phyloP scores from a whole-genome alignment of 164 flowering plant genomes.

The Vitis cinerea region DNA sequence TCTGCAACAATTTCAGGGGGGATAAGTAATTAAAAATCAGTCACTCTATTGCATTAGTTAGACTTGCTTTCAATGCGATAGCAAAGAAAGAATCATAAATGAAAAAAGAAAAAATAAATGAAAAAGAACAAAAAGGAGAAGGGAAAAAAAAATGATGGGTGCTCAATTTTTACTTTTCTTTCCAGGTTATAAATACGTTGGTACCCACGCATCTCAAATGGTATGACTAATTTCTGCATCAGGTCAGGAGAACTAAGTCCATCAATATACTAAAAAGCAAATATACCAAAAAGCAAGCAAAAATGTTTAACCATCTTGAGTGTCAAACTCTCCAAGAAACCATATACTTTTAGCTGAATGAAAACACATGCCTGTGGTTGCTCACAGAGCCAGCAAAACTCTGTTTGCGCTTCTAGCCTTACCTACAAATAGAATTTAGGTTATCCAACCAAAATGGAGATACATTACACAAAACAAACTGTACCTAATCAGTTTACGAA shows the following conservation, averaged over 20 bases:
- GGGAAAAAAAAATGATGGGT: neutral
- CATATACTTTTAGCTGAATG: neutral
- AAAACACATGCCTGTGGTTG: conserved; percentile 65
- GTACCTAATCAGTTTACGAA: neutral
- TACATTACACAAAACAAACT: neutral
- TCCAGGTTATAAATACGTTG: conserved; percentile 87
- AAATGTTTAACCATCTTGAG: too few relatives aligned
- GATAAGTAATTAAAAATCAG: too few relatives aligned
- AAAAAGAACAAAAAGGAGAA: too few relatives aligned
- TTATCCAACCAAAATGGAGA: too few relatives aligned
- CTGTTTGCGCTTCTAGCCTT: conserved; percentile 82
- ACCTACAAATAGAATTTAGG: conserved; percentile 34
- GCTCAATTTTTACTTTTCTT: conserved; percentile 50
- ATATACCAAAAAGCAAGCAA: neutral
- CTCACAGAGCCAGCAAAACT: conserved; percentile 92
- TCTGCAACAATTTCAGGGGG: conserved; percentile 24
- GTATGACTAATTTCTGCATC: conserved; percentile 66
- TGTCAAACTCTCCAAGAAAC: too few relatives aligned
- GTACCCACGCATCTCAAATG: conserved; percentile 93
- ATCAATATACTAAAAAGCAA: neutral
- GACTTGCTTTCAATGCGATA: too few relatives aligned
- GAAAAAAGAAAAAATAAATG: neutral
- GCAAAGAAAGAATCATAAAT: neutral
- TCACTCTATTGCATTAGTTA: too few relatives aligned
- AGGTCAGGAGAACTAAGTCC: neutral